These are phyloP conservation scores for Mortierella hygrophila DNA, from an alignment of 192 early-diverging fungal genomes.

Conservation along the genomic window DNA sequence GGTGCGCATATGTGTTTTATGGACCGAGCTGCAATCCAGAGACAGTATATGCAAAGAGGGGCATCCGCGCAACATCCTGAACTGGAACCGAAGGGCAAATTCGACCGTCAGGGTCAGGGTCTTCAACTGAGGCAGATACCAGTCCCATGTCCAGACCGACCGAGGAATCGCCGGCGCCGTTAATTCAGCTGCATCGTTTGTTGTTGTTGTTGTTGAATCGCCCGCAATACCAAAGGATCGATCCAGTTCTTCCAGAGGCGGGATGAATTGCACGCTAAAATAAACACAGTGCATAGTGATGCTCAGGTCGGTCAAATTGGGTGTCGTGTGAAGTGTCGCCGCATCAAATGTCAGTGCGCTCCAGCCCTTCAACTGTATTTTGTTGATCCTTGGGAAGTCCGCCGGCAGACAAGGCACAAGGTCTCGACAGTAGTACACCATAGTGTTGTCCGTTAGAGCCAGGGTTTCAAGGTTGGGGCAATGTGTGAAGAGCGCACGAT, in stretches of 20 bases:
- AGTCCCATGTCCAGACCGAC: not conserved
- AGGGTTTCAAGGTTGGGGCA: not conserved
- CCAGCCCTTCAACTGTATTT: not conserved
- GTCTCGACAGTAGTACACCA: not conserved
- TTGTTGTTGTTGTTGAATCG: not conserved
- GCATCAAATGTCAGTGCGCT: not conserved
- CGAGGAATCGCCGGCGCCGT: not conserved
- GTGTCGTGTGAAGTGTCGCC: not conserved
- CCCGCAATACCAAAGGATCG: not conserved
- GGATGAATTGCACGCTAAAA: not conserved
- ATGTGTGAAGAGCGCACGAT: not conserved
- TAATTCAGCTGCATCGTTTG: no score
- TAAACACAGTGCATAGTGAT: not conserved
- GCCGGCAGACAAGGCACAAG: not conserved
- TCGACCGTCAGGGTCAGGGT: not conserved
- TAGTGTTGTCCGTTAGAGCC: not conserved
- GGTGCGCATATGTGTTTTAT: not conserved
- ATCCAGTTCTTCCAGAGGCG: not conserved
- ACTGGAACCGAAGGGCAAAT: not conserved
- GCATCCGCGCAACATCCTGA: not conserved
- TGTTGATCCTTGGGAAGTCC: not conserved
- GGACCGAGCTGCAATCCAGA: not conserved
- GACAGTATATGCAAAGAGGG: not conserved
- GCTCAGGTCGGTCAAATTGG: not conserved
- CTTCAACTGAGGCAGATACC: not conserved